Percentiles rank a stretch among this genome's conserved stretches.
These are phyloP conservation scores for Phyllosticta citribraziliensis DNA, from an alignment of 2,329 filamentous ascomycete genomes.

Conservation along the genomic window DNA sequence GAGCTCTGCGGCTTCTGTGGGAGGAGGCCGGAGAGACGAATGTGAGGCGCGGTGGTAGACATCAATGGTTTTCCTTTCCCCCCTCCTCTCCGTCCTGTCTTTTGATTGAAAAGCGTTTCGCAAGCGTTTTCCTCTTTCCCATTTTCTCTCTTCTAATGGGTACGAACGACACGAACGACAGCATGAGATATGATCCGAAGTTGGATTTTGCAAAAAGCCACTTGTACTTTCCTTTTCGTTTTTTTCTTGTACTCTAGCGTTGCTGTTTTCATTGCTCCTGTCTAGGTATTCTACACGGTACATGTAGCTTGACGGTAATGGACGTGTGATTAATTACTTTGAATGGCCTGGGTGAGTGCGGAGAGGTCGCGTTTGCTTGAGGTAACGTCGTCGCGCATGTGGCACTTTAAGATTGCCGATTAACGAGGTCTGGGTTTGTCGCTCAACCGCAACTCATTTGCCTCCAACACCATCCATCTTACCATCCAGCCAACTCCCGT, in stretches of 20 bases:
- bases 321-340: not conserved
- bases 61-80: not conserved
- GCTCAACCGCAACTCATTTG: no score
- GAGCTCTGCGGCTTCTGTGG: constrained; percentile 2
- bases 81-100: not conserved
- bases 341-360: not conserved
- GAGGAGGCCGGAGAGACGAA: not conserved
- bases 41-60: not conserved
- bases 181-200: not conserved
- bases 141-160: not conserved
- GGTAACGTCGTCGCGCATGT: no score
- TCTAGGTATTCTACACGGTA: not conserved
- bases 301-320: not conserved
- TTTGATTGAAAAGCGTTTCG: not conserved
- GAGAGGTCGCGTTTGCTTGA: not conserved
- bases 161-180: not conserved
- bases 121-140: not conserved
- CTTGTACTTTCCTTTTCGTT: not conserved
- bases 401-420: not conserved
- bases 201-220: not conserved
- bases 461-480: no score
- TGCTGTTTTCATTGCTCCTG: not conserved
- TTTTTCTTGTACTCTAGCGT: not conserved
- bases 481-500: no score
- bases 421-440: not conserved